Evolutionary conservation across 2,329 filamentous ascomycete genomes (phyloP).

Genomic region (Coniella vitis): DNA sequence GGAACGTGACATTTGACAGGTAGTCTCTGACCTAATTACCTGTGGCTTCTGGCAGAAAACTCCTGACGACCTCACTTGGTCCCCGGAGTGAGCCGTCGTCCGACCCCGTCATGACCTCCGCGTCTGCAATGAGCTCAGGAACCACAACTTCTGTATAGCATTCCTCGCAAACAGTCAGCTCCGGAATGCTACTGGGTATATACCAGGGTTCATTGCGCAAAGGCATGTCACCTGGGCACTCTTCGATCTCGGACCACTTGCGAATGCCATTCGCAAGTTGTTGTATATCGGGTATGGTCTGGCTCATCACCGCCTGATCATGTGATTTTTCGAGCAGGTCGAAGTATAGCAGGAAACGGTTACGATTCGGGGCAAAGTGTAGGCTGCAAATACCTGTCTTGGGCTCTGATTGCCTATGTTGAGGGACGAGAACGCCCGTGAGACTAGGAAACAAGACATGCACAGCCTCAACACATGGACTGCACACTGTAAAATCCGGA

Average conservation of each 20-base stretch:
- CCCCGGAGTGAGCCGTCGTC: neutral
- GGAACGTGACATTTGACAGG: slow-evolving; percentile 74
- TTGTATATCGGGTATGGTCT: slow-evolving; percentile 46
- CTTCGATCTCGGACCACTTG: slow-evolving; percentile 48
- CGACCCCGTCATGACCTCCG: slow-evolving; percentile 27
- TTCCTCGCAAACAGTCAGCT: slow-evolving; percentile 79
- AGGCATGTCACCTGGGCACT: slow-evolving; percentile 61
- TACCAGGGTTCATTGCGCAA: slow-evolving; percentile 66
- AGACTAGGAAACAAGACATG: slow-evolving; percentile 69
- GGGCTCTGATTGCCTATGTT: slow-evolving; percentile 39
- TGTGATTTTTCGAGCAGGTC: slow-evolving; percentile 53
- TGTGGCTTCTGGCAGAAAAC: slow-evolving; percentile 59
- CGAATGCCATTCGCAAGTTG: slow-evolving; percentile 59
- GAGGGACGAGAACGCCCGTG: slow-evolving; percentile 55
- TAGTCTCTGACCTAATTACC: slow-evolving; percentile 41
- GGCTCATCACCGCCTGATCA: slow-evolving; percentile 40
- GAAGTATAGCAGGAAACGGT: slow-evolving; percentile 53
- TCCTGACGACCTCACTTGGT: slow-evolving; percentile 44
- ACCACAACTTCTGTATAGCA: slow-evolving; percentile 78
- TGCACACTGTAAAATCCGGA: slow-evolving; percentile 68
- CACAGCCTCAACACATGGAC: slow-evolving; percentile 64
- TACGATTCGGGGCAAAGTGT: slow-evolving; percentile 46
- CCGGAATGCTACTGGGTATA: slow-evolving; percentile 64
- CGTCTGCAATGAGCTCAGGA: slow-evolving; percentile 51
- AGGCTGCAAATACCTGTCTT: slow-evolving; percentile 60